Conservation (phyloP, 2,329 filamentous ascomycete genomes). For the Plenodomus tracheiphilus region DNA sequence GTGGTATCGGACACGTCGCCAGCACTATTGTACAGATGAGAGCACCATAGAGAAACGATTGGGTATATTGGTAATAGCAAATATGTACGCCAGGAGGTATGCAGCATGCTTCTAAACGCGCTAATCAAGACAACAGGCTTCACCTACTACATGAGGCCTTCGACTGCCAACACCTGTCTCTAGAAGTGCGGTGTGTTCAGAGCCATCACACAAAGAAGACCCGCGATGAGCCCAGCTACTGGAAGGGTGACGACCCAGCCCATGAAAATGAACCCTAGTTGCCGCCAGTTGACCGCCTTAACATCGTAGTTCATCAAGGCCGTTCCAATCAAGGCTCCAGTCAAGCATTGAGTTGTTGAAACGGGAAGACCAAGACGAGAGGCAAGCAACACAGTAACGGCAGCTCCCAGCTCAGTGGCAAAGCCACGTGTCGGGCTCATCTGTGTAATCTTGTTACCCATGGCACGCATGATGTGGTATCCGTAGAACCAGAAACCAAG, state of each 20-base stretch:
- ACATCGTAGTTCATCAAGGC: conserved; percentile 37
- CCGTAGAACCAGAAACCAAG: conserved; percentile 65
- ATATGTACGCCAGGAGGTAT: not conserved
- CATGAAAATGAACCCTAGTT: conserved; percentile 47
- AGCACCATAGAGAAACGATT: not conserved
- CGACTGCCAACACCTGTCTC: not conserved
- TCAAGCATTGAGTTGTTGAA: conserved; percentile 64
- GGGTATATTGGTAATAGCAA: not conserved
- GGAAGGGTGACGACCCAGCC: conserved; percentile 50
- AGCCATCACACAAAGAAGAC: conserved; percentile 47
- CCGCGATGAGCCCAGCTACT: conserved; percentile 46
- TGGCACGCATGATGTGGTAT: conserved; percentile 65
- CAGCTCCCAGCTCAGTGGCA: conserved; percentile 46
- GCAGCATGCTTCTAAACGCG: not conserved
- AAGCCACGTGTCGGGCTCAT: conserved; percentile 61
- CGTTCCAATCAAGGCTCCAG: conserved; percentile 27
- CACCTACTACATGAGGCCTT: not conserved
- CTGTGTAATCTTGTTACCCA: conserved; percentile 64
- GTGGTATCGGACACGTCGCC: too few species aligned
- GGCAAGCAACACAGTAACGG: conserved; percentile 66
- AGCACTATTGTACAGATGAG: not conserved
- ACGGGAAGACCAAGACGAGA: conserved; percentile 65
- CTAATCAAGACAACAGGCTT: not conserved
- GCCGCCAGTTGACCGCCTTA: conserved; percentile 49
- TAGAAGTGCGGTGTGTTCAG: conserved; percentile 48